Evolutionary conservation across 2,329 filamentous ascomycete species (phyloP), one percentile per base, ranked within the genome.

Genomic region (Diaporthe vaccinii): DNA sequence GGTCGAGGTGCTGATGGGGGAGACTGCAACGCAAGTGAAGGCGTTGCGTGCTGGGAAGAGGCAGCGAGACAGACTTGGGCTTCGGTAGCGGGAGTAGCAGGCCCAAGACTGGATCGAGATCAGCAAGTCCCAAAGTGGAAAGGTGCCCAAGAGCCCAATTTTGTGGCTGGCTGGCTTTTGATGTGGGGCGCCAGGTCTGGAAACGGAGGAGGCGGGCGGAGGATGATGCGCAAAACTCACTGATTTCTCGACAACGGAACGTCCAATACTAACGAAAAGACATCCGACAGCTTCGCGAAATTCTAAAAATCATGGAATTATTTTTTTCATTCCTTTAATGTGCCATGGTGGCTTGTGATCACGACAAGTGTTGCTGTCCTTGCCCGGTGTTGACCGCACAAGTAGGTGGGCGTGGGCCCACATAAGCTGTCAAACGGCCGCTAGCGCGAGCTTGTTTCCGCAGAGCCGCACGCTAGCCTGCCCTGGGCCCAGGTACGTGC

Each of bases 241-340:
- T 49, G 61, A 49, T 49, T 4, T 22, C 3, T 46, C 4, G 2
- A 3, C 61, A 10, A 65, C 61, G 1, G 2, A 22, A 10, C 10
- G 17, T 65, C 17, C 0, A 4, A 49, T 34, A 31, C 2, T 14
- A 2, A 12, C 1, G 2, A 9, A 12, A 49, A 65, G 2, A 49
- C 14, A 49, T 65, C 2, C 25, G 12, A 2, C 15, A 8, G 17
- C 4, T 65, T 34, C 15, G 8, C 15, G 49, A 49, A 15, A 14
- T 3, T 39, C 17, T 2, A 15, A n/a, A 2, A 0, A 65, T 46
- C 25, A 46, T 9, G 9, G 0, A 0, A 1, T 15, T 25, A 44
- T 4, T 34, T 34, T 20, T 31, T 17, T 8, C 4, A 2, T 28
- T 25, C 22, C 39, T 31, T 1, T 4, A 61, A 41, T 8, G 4